Evolutionary conservation across 2,329 filamentous ascomycete genomes (phyloP).

Genomic region (Aspergillus awamori): DNA sequence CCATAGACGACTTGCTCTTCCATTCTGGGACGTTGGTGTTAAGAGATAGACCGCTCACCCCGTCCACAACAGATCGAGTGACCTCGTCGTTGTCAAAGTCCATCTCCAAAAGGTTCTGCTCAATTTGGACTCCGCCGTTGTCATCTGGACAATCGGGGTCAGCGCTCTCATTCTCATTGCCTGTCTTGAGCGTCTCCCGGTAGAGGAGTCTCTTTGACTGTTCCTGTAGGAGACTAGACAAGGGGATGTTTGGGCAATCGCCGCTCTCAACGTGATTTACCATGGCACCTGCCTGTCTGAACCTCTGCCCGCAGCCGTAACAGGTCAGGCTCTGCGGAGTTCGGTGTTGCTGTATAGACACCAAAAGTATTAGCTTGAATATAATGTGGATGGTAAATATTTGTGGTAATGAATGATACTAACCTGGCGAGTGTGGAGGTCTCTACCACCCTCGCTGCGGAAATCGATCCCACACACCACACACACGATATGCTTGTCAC

Average conservation of each 20-base stretch:
- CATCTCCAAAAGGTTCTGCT: not conserved
- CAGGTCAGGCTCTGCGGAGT: constrained; percentile 56
- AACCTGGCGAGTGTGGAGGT: constrained; percentile 56
- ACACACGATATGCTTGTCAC: constrained; percentile 55
- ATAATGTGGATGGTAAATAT: not conserved
- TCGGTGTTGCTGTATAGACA: constrained; percentile 49
- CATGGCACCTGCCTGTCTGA: constrained; percentile 52
- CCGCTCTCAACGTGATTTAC: constrained; percentile 60
- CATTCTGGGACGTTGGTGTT: not conserved
- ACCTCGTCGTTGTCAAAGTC: not conserved
- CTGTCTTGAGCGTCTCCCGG: constrained; percentile 32
- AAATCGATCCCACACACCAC: constrained; percentile 61
- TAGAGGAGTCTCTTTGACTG: constrained; percentile 56
- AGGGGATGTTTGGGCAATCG: constrained; percentile 50
- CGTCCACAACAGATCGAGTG: not conserved
- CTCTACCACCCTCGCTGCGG: constrained; percentile 54
- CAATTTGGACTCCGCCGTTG: constrained; percentile 30
- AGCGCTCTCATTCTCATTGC: constrained; percentile 5
- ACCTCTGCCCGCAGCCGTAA: constrained; percentile 49
- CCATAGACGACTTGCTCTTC: not conserved
- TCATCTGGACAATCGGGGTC: constrained; percentile 15
- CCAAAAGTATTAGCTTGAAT: not conserved
- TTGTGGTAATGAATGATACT: constrained; percentile 16
- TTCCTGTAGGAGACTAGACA: constrained; percentile 50
- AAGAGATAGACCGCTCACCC: not conserved